Conservation (phyloP, 2,329 filamentous ascomycete species). For the Paecilomyces dactylethromorphus region DNA sequence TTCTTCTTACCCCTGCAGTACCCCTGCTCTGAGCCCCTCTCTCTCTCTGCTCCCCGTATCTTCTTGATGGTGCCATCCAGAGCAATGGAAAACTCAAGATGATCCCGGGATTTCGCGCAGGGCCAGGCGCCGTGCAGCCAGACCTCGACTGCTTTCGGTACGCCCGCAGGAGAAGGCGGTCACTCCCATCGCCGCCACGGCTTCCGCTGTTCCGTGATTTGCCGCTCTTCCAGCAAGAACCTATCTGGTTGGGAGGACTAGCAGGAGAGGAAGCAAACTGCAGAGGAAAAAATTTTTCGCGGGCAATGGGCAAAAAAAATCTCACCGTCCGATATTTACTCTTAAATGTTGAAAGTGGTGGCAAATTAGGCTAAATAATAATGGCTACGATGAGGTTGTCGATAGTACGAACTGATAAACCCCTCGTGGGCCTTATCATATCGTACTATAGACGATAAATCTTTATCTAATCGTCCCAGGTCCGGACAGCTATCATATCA, state of each 20-base stretch:
- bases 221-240: not conserved
- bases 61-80: not conserved
- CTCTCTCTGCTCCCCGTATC: not conserved
- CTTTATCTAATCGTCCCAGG: not conserved
- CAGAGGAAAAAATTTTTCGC: not conserved
- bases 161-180: not conserved
- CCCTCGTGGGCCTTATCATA: not conserved
- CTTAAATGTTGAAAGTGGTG: not conserved
- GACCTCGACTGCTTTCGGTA: not conserved
- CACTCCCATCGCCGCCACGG: not conserved
- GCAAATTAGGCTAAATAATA: not conserved
- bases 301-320: not conserved
- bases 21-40: not conserved
- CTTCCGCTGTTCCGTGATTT: not conserved
- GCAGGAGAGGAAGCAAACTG: not conserved
- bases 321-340: not conserved
- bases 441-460: not conserved
- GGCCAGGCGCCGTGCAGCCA: not conserved
- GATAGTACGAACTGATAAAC: not conserved
- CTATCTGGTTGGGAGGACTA: too few species aligned
- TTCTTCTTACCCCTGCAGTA: not conserved
- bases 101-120: not conserved
- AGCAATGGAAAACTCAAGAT: not conserved
- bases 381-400: not conserved
- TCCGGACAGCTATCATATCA: not conserved